Conservation (phyloP, 257 asterid genomes). For the Haberlea rhodopensis region DNA sequence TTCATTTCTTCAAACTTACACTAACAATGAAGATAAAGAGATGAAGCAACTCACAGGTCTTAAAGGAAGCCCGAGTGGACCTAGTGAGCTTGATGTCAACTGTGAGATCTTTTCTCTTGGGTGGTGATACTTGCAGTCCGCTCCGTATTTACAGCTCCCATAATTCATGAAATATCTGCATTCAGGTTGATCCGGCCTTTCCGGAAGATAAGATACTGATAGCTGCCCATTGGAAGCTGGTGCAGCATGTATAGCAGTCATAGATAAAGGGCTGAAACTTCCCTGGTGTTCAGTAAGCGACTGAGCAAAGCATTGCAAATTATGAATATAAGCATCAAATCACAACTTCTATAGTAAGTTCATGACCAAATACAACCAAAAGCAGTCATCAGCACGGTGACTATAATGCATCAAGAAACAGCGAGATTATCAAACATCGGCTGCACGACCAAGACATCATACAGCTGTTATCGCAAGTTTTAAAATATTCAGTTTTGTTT, state of each 20-base stretch:
- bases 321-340: slow-evolving; percentile 1
- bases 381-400: not conserved
- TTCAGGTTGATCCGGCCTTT: slow-evolving; percentile 70
- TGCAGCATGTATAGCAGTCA: slow-evolving; percentile 33
- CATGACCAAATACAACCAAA: slow-evolving; percentile 12
- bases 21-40: slow-evolving; percentile 22
- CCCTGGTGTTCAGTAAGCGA: slow-evolving; percentile 38
- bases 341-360: not conserved
- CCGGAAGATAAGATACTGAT: slow-evolving; percentile 51
- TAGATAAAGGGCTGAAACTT: slow-evolving; percentile 32
- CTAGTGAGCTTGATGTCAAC: slow-evolving; percentile 39
- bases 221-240: slow-evolving; percentile 40
- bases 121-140: slow-evolving; percentile 67
- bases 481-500: slow-evolving; percentile 1
- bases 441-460: not conserved
- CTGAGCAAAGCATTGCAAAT: slow-evolving; percentile 3
- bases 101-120: slow-evolving; percentile 51
- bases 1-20: no score
- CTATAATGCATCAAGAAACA: slow-evolving; percentile 2
- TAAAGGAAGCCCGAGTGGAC: slow-evolving; percentile 65
- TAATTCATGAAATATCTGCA: slow-evolving; percentile 59
- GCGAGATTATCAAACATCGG: not conserved
- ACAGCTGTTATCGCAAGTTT: slow-evolving; percentile 6
- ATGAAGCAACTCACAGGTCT: slow-evolving; percentile 55
- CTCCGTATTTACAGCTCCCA: slow-evolving; percentile 66